Evolutionary conservation across 306 rosid species (phyloP), one percentile per base, ranked within the genome.

Genomic region (Vigna unguiculata): DNA sequence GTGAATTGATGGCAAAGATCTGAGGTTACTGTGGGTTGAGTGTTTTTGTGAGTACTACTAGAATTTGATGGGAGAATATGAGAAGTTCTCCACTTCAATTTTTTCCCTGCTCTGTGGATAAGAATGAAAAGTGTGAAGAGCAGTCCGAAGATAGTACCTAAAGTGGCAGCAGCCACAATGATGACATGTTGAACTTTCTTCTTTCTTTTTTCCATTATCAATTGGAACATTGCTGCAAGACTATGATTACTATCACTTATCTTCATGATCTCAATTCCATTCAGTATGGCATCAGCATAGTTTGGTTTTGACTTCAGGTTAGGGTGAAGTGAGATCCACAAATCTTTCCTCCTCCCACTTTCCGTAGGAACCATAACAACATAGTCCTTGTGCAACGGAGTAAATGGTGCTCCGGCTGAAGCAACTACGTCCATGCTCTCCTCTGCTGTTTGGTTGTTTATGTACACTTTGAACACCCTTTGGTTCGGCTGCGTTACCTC

Each of bases 261-360:
- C 84, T 85, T 82, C 71, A 82, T 59, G 61, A 85, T 85, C 66
- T 85, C 88, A 59, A 82, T 65, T 6, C 88, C 88, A 65, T 79
- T 85, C 67, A 85, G 53, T 59, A 85, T 55, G 28, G 80, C 88
- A 71, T 85, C 74, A 28, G 69, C 66, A 75, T 70, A 71, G 46
- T 41, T 78, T 17, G 86, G 84, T 52, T 45, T 75, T 41, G 86
- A 34, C 67, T 77, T 36, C 74, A 81, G 46, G 75, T 74, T 81
- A 0, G 88, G 83, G 25, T 81, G 85, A 53, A 81, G 81, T 10
- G 81, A 59, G 1, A 85, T 85, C 81, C n/a, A 28, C 67, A 81
- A 5, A 59, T 55, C 47, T 19, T 64, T 48, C 64, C 72, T 81
- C 25, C 79, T 74, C 19, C 9, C 75, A 69, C 11, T 78, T 53